Evolutionary conservation across 2,329 filamentous ascomycete species (phyloP).

Genomic region (Fusarium oligoseptatum): DNA sequence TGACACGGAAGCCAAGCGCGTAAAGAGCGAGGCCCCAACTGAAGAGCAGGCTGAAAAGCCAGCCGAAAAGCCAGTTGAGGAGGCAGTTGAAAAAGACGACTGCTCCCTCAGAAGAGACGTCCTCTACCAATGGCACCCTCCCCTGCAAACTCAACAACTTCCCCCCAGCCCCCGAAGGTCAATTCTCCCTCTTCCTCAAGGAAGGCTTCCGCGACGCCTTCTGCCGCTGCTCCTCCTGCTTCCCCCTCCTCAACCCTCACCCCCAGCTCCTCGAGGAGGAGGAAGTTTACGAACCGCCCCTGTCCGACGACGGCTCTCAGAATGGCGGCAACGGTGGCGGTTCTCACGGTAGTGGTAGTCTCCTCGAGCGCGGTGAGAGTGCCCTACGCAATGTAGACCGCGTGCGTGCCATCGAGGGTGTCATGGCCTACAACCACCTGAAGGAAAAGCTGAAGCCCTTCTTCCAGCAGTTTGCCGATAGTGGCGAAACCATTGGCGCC

Average conservation of each 20-base stretch:
- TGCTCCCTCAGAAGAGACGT: slow-evolving; percentile 25
- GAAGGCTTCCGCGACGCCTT: slow-evolving; percentile 83
- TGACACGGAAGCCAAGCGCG: slow-evolving; percentile 62
- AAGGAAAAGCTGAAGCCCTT: slow-evolving; percentile 97
- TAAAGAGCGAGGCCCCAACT: slow-evolving; percentile 57
- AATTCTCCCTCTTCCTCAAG: slow-evolving; percentile 86
- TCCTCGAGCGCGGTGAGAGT: slow-evolving; percentile 92
- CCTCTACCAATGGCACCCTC: slow-evolving; percentile 26
- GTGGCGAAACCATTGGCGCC: slow-evolving; percentile 86
- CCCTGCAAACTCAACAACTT: slow-evolving; percentile 74
- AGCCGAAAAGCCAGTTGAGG: neutral
- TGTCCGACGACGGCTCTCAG: slow-evolving; percentile 75
- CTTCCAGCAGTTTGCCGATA: slow-evolving; percentile 93
- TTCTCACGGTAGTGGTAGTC: slow-evolving; percentile 80
- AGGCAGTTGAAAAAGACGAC: neutral
- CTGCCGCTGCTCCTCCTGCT: slow-evolving; percentile 88
- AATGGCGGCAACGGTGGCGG: slow-evolving; percentile 67
- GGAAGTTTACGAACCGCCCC: slow-evolving; percentile 90
- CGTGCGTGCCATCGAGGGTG: slow-evolving; percentile 92
- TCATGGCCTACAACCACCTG: slow-evolving; percentile 97
- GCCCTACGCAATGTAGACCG: slow-evolving; percentile 93
- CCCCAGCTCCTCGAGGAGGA: slow-evolving; percentile 93
- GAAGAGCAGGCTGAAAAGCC: neutral
- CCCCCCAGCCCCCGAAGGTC: slow-evolving; percentile 65
- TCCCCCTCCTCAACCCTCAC: slow-evolving; percentile 76